A percentile compares a stretch with the other conserved stretches of the same genome.
Evolutionary conservation across 768 basidiomycete genomes (phyloP).

Genomic region (Hydnum rufescens): DNA sequence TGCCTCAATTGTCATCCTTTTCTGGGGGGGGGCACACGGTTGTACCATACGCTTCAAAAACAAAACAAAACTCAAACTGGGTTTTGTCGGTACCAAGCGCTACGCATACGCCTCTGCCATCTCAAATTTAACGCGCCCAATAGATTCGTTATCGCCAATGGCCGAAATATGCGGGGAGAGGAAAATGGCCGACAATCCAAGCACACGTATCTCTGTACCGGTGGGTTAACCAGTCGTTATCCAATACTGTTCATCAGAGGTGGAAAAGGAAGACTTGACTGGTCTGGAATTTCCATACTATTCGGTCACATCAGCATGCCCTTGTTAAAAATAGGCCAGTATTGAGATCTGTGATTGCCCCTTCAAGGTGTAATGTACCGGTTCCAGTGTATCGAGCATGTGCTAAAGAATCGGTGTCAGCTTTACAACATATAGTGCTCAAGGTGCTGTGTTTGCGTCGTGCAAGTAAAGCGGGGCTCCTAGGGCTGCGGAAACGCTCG

Average conservation of each 20-base stretch:
- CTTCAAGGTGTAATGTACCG: constrained; percentile 31
- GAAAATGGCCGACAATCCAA: constrained; percentile 80
- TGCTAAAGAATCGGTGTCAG: constrained; percentile 28
- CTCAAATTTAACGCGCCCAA: constrained; percentile 66
- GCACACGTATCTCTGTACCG: constrained; percentile 92
- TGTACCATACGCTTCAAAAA: no score
- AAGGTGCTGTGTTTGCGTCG: constrained; percentile 91
- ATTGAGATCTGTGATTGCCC: no score
- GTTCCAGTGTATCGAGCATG: constrained; percentile 95
- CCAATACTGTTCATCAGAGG: no score
- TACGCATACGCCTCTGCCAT: constrained; percentile 32
- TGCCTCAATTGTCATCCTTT: no score
- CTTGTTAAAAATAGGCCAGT: constrained; percentile 21
- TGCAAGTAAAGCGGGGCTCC: constrained; percentile 87
- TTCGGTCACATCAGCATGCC: constrained; percentile 92
- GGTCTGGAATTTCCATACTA: constrained; percentile 43
- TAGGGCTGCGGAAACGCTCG: no score
- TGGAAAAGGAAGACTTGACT: no score
- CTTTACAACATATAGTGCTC: constrained; percentile 18
- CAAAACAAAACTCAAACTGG: no score
- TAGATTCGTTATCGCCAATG: constrained; percentile 86
- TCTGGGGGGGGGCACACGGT: no score
- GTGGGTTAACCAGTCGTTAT: no score
- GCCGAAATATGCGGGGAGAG: constrained; percentile 71
- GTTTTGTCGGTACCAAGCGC: not conserved